Evolutionary conservation across 2,329 filamentous ascomycete genomes (phyloP).

Genomic region (Metarhizium humberi): DNA sequence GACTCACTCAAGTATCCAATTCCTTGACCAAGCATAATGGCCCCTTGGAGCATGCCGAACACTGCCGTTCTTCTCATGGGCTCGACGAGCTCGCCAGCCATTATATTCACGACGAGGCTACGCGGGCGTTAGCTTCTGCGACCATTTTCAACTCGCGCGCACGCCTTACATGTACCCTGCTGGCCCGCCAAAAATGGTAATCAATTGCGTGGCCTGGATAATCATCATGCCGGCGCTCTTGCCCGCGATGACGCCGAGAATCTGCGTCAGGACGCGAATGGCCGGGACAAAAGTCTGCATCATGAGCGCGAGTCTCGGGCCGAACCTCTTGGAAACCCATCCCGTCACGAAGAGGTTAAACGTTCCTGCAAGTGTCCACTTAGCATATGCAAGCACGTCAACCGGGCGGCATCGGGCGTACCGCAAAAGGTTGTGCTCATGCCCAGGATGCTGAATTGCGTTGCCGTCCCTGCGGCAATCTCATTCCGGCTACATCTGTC

Average conservation of each 20-base stretch:
- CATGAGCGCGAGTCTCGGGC: constrained; percentile 52
- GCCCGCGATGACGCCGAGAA: constrained; percentile 53
- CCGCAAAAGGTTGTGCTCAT: constrained; percentile 61
- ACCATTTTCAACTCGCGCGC: not conserved
- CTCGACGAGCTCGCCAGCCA: constrained; percentile 55
- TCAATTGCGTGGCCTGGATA: constrained; percentile 57
- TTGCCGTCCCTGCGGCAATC: constrained; percentile 56
- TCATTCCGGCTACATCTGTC: constrained; percentile 51
- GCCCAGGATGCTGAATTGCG: constrained; percentile 54
- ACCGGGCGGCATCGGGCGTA: constrained; percentile 4
- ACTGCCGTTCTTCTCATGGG: constrained; percentile 52
- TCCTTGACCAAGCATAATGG: constrained; percentile 57
- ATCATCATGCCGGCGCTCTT: constrained; percentile 56
- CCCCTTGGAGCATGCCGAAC: constrained; percentile 57
- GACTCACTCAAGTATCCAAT: constrained; percentile 46
- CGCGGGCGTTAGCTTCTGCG: no score
- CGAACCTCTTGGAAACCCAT: constrained; percentile 57
- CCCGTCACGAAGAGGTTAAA: constrained; percentile 59
- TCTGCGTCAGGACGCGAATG: constrained; percentile 53
- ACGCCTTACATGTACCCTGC: constrained; percentile 49
- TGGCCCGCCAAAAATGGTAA: constrained; percentile 60
- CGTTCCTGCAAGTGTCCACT: constrained; percentile 22
- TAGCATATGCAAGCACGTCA: not conserved
- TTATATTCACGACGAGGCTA: constrained; percentile 55
- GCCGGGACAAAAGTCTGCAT: constrained; percentile 57